Base-by-base conservation (phyloP, 192 early-diverging fungal species). In the Entrophospora sp. region DNA sequence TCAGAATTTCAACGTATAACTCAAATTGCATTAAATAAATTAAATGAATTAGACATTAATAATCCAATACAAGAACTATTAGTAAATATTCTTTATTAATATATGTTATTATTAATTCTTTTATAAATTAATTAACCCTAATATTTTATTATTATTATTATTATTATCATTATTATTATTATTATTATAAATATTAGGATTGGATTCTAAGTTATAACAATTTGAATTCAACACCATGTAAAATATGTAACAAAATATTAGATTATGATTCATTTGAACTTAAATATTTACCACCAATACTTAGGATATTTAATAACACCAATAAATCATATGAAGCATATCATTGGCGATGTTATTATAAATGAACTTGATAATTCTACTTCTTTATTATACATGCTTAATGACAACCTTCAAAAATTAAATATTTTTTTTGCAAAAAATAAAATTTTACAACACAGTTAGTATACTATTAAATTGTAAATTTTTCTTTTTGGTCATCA, bases 131-230 rank as follows among this genome's bases (percentile, higher is more conserved):
- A 9, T 20, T 40, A 27, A 43, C 9, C 12, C 3, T 13, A n/a
- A 13, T 32, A 44, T 22, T 43, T 25, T n/a, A n/a, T 30, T 27
- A 28, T 42, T 34, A 28, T 4, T 42, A 44, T 61, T 5, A 8
- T 28, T 2, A 9, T 45, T 45, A 28, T 1, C 14, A 10, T 34
- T 35, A 10, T 31, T 16, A 34, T 57, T 57, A 14, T 9, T 36
- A 16, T 32, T 45, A 14, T 61, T 27, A 2, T 31, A 22, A 10
- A 24, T n/a, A 9, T 22, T 10, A 62, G 60, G 43, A 62, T 44
- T 62, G 60, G 60, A 62, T 62, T 27, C 45, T 28, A 30, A 62
- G 60, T 32, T 62, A 44, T 27, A 38, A 62, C 20, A 42, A 62
- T 45, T 32, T 62, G 13, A 30, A 16, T 32, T 38, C 60, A 7